Evolutionary conservation across 139 green algal species (phyloP), one percentile per base, ranked within the genome.

Genomic region (Spirogloea muscicola): DNA sequence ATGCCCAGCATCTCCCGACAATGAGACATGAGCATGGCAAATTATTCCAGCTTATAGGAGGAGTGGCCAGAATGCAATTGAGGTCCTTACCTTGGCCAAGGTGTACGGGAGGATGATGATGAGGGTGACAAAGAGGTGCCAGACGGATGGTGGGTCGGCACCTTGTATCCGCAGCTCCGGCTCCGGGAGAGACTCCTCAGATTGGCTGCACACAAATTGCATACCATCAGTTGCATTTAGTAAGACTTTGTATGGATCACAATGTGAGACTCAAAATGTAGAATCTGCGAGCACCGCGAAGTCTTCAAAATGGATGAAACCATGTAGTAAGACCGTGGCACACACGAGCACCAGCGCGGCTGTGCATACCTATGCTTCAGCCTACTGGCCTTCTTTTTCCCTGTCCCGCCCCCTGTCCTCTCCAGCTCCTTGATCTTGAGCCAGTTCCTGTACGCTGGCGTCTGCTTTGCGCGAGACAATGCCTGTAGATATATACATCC

Each of bases 401-500:
- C 42, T 25, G 3, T 27, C 44, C 37, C 38, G n/a, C 64, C 49
- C 4, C 64, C 64, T 7, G 38, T 10, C n/a, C 49, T 61, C 31
- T 77, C 69, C 58, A 52, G 27, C 48, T 77, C 69, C 69, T 76
- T 39, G 29, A 34, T 31, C 46, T 79, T 79, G 1, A 79, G 59
- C 13, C 40, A 29, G 33, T 79, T 79, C 36, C 41, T 58, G 43
- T 79, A 79, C 27, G 61, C 62, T 37, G 70, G 70, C 25, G 70
- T 79, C 51, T 79, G 70, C 70, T 79, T 79, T 10, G 70, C 70
- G 10, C 60, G 60, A 21, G 75, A 59, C 44, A 79, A 65, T 3
- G 67, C 67, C 67, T 76, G 29, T 1, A 49, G 18, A 34, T 18
- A 2, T 5, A 65, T 46, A 16, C n/a, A n/a, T n/a, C n/a, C n/a